Base-by-base conservation (phyloP, 2,329 filamentous ascomycete genomes). In the Fusarium vanettenii region DNA sequence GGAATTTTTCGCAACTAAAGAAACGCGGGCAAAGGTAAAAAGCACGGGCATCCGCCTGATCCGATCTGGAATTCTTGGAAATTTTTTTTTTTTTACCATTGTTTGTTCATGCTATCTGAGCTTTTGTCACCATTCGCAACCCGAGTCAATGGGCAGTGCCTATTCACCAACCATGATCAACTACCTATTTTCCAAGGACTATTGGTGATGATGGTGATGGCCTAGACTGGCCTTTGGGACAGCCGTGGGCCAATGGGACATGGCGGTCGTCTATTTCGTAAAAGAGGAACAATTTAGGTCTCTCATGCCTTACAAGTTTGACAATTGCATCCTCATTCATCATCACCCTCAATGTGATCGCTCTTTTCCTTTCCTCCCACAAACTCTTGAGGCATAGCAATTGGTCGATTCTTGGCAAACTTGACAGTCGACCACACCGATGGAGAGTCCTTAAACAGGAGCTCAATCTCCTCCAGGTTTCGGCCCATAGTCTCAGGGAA, bases 401-500 rank as follows among this genome's bases (percentile, higher is more conserved):
- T 65, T 22, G 73, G 73, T 18, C 73, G 52, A 10, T 27, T 50
- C 70, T 67, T 75, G 56, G 73, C 73, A 0, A 74, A 75, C 29
- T 66, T 76, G 60, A 75, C 73, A 1, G 73, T 75, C 1, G 73
- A 35, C n/a, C 64, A 74, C 9, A 66, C 64, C 0, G 74, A 71
- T 0, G 74, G 74, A 0, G 74, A 76, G 41, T 76, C 74, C 41
- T 57, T 74, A 55, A 80, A 80, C 37, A 81, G 70, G 31, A 77
- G 73, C 48, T 80, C 78, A 35, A 81, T 78, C 71, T 80, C 78
- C 27, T 81, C 80, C 0, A 81, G 69, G 66, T 67, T 78, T n/a
- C 79, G 74, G 1, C 78, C 79, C 70, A 78, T 79, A 16, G 79
- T 80, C 41, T 86, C 85, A 4, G 87, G 80, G 66, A 81, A 81